phyloP scores from a whole-genome alignment of 2,329 filamentous ascomycete genomes.

The Hymenoscyphus linearis region DNA sequence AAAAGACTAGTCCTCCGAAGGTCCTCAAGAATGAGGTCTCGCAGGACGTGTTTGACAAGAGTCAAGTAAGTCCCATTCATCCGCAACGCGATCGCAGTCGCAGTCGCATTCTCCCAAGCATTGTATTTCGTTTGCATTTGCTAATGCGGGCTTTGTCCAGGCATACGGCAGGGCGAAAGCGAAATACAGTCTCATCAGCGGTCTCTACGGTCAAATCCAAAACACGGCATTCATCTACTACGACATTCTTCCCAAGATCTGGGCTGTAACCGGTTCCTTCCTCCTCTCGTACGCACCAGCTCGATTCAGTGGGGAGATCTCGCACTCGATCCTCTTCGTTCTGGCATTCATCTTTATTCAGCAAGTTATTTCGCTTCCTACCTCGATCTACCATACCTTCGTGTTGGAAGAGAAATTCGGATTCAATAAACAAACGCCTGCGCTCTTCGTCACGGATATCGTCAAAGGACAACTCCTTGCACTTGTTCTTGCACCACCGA shows the following conservation, averaged over 20 bases:
- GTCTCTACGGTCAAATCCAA: conserved; percentile 80
- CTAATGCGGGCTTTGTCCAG: conserved; percentile 33
- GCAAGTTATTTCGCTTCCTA: conserved; percentile 72
- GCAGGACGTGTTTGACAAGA: conserved; percentile 88
- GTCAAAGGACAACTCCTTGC: conserved; percentile 84
- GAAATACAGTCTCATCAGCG: conserved; percentile 76
- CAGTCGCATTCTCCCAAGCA: too few relatives aligned
- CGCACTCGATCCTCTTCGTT: conserved; percentile 88
- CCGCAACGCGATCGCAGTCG: not conserved
- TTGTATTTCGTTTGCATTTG: not conserved
- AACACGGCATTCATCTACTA: conserved; percentile 86
- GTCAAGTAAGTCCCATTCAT: conserved; percentile 51
- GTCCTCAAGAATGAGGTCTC: conserved; percentile 85
- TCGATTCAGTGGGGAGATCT: conserved; percentile 84
- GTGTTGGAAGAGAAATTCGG: conserved; percentile 95
- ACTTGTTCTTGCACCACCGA: conserved; percentile 74
- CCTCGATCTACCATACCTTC: conserved; percentile 88
- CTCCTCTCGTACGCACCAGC: conserved; percentile 69
- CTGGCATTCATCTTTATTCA: conserved; percentile 80
- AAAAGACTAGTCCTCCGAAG: conserved; percentile 74
- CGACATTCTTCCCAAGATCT: conserved; percentile 86
- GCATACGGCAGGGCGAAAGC: conserved; percentile 95
- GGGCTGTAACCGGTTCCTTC: conserved; percentile 72
- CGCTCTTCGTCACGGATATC: conserved; percentile 83
- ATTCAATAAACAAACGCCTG: conserved; percentile 96